Conservation (phyloP, 495 filamentous ascomycete genomes). For the Lentithecium fluviatile region DNA sequence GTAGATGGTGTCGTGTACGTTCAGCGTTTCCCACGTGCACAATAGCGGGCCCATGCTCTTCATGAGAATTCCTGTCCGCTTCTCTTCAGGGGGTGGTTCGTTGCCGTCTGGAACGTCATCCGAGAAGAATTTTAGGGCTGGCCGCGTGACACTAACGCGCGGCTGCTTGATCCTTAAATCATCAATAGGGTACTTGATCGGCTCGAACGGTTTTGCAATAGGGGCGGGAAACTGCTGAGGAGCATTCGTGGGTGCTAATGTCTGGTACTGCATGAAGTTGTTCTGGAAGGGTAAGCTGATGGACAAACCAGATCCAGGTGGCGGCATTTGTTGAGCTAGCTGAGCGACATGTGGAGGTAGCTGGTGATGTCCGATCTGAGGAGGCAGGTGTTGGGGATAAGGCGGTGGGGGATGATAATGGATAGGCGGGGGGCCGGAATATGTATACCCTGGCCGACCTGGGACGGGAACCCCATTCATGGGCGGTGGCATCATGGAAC, state of each 20-base stretch:
- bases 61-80: constrained; percentile 65
- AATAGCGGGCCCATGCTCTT: constrained; percentile 76
- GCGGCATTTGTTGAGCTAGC: constrained; percentile 13
- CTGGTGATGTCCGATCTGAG: constrained; percentile 1
- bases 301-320: constrained; percentile 11
- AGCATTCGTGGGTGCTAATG: constrained; percentile 19
- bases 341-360: constrained; percentile 21
- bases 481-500: background rate
- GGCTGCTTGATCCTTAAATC: constrained; percentile 75
- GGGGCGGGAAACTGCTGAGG: constrained; percentile 44
- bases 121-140: constrained; percentile 73
- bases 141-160: constrained; percentile 60
- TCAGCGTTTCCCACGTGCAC: constrained; percentile 93
- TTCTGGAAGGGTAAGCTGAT: constrained; percentile 30
- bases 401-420: background rate
- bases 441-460: background rate
- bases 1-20: constrained; percentile 92
- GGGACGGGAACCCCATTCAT: constrained; percentile 1
- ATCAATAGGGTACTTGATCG: constrained; percentile 91
- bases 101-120: constrained; percentile 48
- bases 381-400: constrained; percentile 1
- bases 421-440: background rate
- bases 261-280: constrained; percentile 37
- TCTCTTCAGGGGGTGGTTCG: constrained; percentile 39
- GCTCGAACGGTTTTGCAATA: constrained; percentile 76